phyloP scores from a whole-genome alignment of 345 rosid genomes.

The Capsella bursapastoris region DNA sequence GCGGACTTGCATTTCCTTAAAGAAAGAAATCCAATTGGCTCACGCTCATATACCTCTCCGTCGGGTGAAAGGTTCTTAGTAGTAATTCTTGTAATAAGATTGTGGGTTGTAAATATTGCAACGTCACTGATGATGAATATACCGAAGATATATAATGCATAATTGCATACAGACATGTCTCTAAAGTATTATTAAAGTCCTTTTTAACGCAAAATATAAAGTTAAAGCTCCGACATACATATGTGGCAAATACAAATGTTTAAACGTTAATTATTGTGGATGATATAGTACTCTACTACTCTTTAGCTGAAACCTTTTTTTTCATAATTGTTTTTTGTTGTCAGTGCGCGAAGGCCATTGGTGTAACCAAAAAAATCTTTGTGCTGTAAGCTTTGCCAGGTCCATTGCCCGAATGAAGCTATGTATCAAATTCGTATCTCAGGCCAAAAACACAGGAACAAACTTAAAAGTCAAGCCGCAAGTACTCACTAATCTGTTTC shows the following conservation, averaged over 20 bases:
- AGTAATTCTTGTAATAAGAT: too few species aligned
- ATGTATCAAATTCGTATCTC: not conserved
- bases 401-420: not conserved
- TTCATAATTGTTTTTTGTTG: not conserved
- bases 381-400: constrained; percentile 8
- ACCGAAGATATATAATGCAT: too few species aligned
- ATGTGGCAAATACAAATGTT: not conserved
- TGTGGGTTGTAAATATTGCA: too few species aligned
- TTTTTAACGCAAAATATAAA: too few species aligned
- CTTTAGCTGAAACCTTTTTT: not conserved
- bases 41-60: too few species aligned
- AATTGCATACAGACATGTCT: too few species aligned
- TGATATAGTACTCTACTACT: not conserved
- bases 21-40: too few species aligned
- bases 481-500: not conserved
- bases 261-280: not conserved
- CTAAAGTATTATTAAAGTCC: too few species aligned
- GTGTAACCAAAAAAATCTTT: not conserved
- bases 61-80: too few species aligned
- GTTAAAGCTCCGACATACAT: too few species aligned
- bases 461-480: not conserved
- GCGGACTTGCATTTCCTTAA: too few species aligned
- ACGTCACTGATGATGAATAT: too few species aligned
- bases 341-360: not conserved
- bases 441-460: constrained; percentile 11